Base-by-base conservation (phyloP, 805 yeast genomes). In the Cyberlindnera euphorbiiphila region DNA sequence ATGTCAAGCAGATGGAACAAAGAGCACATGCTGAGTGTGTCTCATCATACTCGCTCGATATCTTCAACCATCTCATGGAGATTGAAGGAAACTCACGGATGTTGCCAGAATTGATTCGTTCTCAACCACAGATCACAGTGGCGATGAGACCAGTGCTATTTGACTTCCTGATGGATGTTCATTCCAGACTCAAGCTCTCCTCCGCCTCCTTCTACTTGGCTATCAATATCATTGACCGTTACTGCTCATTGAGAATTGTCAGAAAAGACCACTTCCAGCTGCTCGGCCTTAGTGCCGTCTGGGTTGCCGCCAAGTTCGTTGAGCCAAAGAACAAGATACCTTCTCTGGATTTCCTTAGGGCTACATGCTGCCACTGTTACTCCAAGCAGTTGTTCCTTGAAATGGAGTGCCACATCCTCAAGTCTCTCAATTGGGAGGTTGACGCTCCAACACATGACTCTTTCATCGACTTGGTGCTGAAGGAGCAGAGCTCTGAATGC, bases 281-380 rank as follows among this genome's bases (percentile, higher is more conserved):
- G 36, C 76, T 89, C 19, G 95, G 94, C 20, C 76, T 94, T 47
- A 81, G 94, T 2, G 80, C 95, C 20, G 62, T 89, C 36, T 91
- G 97, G 97, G 75, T 91, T 14, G 88, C 95, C 3, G 74, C 94
- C 25, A 89, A 89, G 57, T 71, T 76, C 41, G 71, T 74, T 49
- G 89, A 87, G 45, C 73, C 76, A 43, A 76, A 88, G 60, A 72
- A 73, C 47, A 76, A 76, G 53, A 73, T 78, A 26, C 81, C 82
- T 8, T 62, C 71, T 15, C 59, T 78, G 38, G 65, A 66, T 35
- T 72, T 71, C 45, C 61, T 78, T 34, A 65, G 73, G 50, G 72
- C 71, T 39, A 65, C 76, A 57, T 76, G 82, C 57, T 75, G 78
- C 57, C 68, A 73, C 46, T 72, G 74, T 53, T 78, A 76, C 57